Evolutionary conservation across 2,329 filamentous ascomycete genomes (phyloP).

Genomic region (Sporothrix protearum): DNA sequence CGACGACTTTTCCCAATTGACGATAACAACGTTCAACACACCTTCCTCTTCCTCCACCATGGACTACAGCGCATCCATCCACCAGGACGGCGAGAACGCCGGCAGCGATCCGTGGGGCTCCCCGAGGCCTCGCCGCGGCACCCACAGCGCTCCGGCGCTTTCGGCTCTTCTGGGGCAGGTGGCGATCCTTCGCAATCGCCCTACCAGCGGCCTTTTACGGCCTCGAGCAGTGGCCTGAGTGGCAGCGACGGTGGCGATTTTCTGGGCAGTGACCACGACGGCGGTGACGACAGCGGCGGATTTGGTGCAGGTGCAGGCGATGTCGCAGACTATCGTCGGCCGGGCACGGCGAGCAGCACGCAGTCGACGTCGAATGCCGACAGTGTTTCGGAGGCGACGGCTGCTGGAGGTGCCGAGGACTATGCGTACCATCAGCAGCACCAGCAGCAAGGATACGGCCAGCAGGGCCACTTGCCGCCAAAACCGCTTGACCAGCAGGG

Average conservation of each 20-base stretch:
- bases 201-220: conserved; percentile 39
- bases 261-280: conserved; percentile 7
- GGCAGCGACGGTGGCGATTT: conserved; percentile 37
- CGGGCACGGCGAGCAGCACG: conserved; percentile 47
- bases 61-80: conserved; percentile 57
- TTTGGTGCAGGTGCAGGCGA: conserved; percentile 39
- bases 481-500: neutral
- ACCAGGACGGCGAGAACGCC: conserved; percentile 51
- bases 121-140: conserved; percentile 49
- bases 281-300: conserved; percentile 28
- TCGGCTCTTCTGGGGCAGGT: conserved; percentile 42
- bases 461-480: neutral
- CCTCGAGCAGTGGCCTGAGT: conserved; percentile 43
- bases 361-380: conserved; percentile 44
- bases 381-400: conserved; percentile 36
- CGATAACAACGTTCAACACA: neutral
- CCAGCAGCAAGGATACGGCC: conserved; percentile 18
- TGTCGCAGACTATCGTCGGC: conserved; percentile 42
- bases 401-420: conserved; percentile 31
- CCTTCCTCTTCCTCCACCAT: conserved; percentile 36
- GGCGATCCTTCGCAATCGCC: conserved; percentile 42
- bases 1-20: neutral
- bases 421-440: conserved; percentile 32
- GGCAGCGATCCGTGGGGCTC: conserved; percentile 57
- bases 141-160: conserved; percentile 42